Conservation (phyloP, 2,329 filamentous ascomycete species). For the Sphaerulina musiva region DNA sequence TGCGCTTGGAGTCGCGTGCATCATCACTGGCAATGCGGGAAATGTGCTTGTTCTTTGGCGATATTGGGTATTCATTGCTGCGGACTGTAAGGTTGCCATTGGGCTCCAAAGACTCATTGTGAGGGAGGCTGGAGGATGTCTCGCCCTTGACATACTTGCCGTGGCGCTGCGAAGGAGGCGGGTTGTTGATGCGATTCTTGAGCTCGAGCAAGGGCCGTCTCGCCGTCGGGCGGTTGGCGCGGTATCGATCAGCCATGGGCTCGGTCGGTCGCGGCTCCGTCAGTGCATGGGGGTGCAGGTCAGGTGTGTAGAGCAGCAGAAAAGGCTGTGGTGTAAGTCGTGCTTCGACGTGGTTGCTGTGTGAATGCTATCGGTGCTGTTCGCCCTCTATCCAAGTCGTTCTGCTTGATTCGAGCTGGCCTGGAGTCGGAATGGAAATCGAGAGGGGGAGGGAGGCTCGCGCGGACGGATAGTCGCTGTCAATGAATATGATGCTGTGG, state of each 20-base stretch:
- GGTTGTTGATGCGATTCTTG: constrained; percentile 28
- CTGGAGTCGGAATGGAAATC: not conserved
- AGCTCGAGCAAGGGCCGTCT: constrained; percentile 30
- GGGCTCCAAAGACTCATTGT: constrained; percentile 41
- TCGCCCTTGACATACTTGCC: constrained; percentile 17
- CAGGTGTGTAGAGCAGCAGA: not conserved
- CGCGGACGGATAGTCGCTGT: constrained; percentile 4
- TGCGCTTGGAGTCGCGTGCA: constrained; percentile 45
- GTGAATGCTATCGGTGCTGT: constrained; percentile 11
- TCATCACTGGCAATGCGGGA: constrained; percentile 46
- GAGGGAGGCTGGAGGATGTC: constrained; percentile 30
- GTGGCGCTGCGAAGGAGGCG: constrained; percentile 20
- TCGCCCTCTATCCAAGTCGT: constrained; percentile 20
- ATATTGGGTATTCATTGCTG: constrained; percentile 29
- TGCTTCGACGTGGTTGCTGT: constrained; percentile 7
- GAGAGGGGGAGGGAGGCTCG: not conserved
- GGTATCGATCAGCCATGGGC: constrained; percentile 30
- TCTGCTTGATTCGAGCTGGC: constrained; percentile 2
- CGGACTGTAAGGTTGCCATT: constrained; percentile 41
- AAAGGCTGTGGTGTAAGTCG: constrained; percentile 7
- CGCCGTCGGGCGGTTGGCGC: constrained; percentile 19
- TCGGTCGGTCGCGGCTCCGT: not conserved
- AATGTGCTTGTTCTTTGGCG: constrained; percentile 48
- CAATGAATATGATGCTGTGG: constrained; percentile 21
- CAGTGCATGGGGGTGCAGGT: constrained; percentile 10